Conservation (phyloP, 2,329 filamentous ascomycete genomes). For the Aphanoascus verrucosus region DNA sequence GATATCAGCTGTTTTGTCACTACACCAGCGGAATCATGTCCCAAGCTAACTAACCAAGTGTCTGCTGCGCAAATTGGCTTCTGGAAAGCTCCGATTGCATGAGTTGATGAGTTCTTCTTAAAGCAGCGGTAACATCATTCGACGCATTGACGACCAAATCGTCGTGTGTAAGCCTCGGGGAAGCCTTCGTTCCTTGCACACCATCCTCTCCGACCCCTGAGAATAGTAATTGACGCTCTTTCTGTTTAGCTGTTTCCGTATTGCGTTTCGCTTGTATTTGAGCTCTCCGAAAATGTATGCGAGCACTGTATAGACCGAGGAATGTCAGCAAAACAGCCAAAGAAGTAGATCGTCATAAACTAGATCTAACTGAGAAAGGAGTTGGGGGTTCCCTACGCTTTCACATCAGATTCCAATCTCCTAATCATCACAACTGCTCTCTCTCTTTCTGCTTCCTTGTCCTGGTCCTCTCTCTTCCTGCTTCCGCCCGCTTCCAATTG, state of each 20-base stretch:
- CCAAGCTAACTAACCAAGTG: constrained; percentile 43
- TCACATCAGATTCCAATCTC: constrained; percentile 59
- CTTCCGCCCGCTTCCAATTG: constrained; percentile 47
- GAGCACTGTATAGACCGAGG: constrained; percentile 34
- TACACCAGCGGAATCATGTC: background rate
- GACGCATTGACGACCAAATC: constrained; percentile 65
- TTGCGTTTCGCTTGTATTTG: constrained; percentile 68
- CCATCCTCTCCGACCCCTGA: constrained; percentile 47
- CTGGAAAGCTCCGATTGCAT: constrained; percentile 76
- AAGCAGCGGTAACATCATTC: constrained; percentile 69
- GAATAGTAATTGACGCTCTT: constrained; percentile 67
- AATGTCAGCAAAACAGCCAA: background rate
- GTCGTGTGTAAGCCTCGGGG: constrained; percentile 53
- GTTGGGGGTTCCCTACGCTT: constrained; percentile 43
- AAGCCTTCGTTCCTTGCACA: constrained; percentile 19
- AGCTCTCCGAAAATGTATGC: constrained; percentile 66
- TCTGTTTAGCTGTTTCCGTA: constrained; percentile 60
- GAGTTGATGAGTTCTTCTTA: constrained; percentile 75
- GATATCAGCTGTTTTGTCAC: background rate
- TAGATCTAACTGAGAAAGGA: background rate
- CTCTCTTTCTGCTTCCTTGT: constrained; percentile 52
- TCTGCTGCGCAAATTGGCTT: constrained; percentile 82
- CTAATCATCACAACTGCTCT: constrained; percentile 56
- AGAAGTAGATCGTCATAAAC: background rate
- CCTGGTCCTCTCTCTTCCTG: constrained; percentile 37